Evolutionary conservation across 805 yeast species (phyloP).

Genomic region (Candida bentonensis): DNA sequence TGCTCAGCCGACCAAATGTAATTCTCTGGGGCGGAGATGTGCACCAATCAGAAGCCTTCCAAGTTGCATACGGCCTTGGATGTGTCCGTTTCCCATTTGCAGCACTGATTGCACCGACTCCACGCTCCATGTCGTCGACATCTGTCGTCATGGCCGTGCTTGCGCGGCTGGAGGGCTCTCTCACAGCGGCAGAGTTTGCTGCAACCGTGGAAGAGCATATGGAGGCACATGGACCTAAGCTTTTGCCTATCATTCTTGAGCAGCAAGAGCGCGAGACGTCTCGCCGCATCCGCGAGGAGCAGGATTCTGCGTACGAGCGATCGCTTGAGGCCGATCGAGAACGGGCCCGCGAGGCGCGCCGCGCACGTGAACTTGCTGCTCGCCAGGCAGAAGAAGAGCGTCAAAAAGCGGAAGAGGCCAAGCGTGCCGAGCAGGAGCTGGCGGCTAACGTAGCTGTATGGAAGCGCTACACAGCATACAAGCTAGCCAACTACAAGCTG

Average conservation of each 20-base stretch:
- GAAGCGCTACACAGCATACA: conserved; percentile 34
- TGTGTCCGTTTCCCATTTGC: conserved; percentile 70
- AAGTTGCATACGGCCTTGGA: conserved; percentile 60
- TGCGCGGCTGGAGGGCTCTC: conserved; percentile 44
- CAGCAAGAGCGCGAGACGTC: conserved; percentile 41
- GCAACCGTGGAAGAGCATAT: conserved; percentile 32
- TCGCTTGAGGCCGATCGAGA: conserved; percentile 56
- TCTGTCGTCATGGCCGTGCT: conserved; percentile 47
- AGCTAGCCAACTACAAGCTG: conserved; percentile 12
- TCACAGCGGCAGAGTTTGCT: conserved; percentile 28
- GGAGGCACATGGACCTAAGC: conserved; percentile 45
- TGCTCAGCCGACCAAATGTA: conserved; percentile 36
- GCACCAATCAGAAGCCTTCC: conserved; percentile 69
- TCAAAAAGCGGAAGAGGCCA: conserved; percentile 9
- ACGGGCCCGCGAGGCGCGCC: conserved; percentile 26
- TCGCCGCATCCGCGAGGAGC: conserved; percentile 51
- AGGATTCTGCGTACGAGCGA: conserved; percentile 62
- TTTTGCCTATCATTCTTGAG: conserved; percentile 48
- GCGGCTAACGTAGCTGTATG: conserved; percentile 24
- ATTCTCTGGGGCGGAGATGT: conserved; percentile 83
- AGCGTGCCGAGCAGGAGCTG: conserved; percentile 11
- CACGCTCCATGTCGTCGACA: conserved; percentile 22
- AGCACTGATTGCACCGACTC: conserved; percentile 60
- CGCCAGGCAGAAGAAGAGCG: conserved; percentile 11
- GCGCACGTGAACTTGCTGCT: conserved; percentile 13